A percentile compares a stretch with the other conserved stretches of the same genome.
Evolutionary conservation across 2,329 filamentous ascomycete genomes (phyloP).

Genomic region (Fusarium avenaceum): DNA sequence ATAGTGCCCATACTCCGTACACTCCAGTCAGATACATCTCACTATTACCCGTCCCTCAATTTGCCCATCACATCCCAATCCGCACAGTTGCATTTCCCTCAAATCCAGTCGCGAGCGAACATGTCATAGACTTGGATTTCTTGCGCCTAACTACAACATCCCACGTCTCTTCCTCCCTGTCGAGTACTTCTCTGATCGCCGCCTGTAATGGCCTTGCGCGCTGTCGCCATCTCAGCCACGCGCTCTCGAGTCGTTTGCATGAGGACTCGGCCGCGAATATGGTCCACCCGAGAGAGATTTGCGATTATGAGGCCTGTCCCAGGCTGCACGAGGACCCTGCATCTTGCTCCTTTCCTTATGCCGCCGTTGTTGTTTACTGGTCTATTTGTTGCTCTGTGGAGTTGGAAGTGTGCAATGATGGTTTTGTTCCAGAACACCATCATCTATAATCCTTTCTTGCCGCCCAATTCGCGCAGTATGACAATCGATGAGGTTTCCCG

Average conservation of each 20-base stretch:
- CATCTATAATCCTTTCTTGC: constrained; percentile 83
- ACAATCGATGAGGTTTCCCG: constrained; percentile 73
- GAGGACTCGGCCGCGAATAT: constrained; percentile 22
- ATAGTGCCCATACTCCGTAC: neutral
- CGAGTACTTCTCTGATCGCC: constrained; percentile 25
- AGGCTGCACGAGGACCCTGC: constrained; percentile 45
- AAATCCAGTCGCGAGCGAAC: constrained; percentile 50
- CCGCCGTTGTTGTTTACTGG: constrained; percentile 77
- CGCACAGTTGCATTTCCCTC: constrained; percentile 36
- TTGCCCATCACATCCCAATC: constrained; percentile 36
- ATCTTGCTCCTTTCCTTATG: constrained; percentile 62
- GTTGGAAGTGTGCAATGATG: constrained; percentile 79
- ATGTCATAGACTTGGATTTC: constrained; percentile 46
- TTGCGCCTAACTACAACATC: constrained; percentile 37
- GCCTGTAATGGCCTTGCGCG: constrained; percentile 44
- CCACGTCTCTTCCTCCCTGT: constrained; percentile 34
- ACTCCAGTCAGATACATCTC: constrained; percentile 8
- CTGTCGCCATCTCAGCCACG: constrained; percentile 41
- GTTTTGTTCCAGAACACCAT: constrained; percentile 84
- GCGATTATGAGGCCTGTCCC: constrained; percentile 21
- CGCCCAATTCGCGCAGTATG: constrained; percentile 77
- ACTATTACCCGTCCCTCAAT: constrained; percentile 13
- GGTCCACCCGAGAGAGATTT: constrained; percentile 20
- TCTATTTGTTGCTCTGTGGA: constrained; percentile 74
- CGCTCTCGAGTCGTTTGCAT: constrained; percentile 32